Base-by-base conservation (phyloP, 1,139 yeast genomes). In the Arxiozyma slooffiae region DNA sequence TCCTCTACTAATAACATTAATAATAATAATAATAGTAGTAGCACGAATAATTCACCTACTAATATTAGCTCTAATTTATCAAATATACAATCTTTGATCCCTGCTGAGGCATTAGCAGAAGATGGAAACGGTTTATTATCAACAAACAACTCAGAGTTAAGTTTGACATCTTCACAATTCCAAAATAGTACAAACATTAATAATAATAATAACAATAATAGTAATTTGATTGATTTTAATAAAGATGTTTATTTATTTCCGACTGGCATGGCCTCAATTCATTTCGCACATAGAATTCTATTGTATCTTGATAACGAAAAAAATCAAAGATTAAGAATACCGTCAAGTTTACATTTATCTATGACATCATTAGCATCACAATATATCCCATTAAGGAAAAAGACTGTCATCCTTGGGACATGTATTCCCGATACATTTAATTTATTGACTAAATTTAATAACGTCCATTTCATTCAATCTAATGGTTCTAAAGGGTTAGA, bases 361-460 rank as follows among this genome's bases (percentile, higher is more conserved):
- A 39, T 39, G 42, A 9, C 24, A 24, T 18, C 22, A 18, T n/a
- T n/a, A n/a, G n/a, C n/a, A n/a, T 38, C 48, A 23, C 37, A 16
- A 20, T 38, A 26, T 11, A 23, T 20, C 2, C 39, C 41, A 20
- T 39, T 54, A 6, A 47, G 37, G 41, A 74, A 77, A 57, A 86
- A 87, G 66, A 81, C 95, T 0, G 95, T 89, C 1, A 85, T 95
- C 69, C 89, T 85, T 68, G 97, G 98, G 0, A 89, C 90, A 68
- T 96, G 97, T 6, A 92, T 90, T 66, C 94, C 87, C 30, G 98
- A 92, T 64, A 90, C 97, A 0, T 73, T 88, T 52, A 88, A 87
- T 60, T 83, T 92, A 54, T 74, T 92, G 60, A 76, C 78, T 61
- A 90, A 89, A 65, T 92, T 90, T 75, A 97, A 97, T 18, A 89